Conservation (phyloP, 345 rosid genomes). For the Camelina laxa region DNA sequence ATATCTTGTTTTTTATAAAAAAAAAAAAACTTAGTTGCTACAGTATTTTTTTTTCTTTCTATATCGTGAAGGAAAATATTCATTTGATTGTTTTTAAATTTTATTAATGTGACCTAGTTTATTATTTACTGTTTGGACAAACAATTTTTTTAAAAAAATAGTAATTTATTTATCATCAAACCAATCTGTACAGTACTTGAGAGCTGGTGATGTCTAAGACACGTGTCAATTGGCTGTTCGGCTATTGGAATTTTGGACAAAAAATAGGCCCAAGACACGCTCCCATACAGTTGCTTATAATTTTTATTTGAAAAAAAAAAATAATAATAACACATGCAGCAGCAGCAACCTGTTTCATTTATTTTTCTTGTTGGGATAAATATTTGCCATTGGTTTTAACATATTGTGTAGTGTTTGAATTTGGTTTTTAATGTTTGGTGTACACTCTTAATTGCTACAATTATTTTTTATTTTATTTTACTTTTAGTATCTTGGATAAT, state of each 20-base stretch:
- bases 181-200: constrained; percentile 21
- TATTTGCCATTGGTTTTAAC: too few relatives aligned
- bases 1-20: neutral
- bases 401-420: too few relatives aligned
- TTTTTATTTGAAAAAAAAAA: neutral
- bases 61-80: neutral
- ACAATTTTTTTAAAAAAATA: neutral
- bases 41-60: neutral
- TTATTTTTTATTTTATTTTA: too few relatives aligned
- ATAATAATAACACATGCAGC: too few relatives aligned
- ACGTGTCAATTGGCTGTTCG: constrained; percentile 36
- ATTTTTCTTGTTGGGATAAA: too few relatives aligned
- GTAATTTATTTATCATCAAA: constrained; percentile 14
- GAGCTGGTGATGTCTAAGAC: constrained; percentile 23
- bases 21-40: neutral
- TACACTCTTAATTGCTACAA: too few relatives aligned
- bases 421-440: too few relatives aligned
- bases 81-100: neutral
- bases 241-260: constrained; percentile 32
- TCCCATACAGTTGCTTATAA: constrained; percentile 35
- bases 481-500: too few relatives aligned
- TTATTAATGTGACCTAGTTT: neutral
- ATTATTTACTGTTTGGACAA: neutral
- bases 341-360: too few relatives aligned
- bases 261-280: constrained; percentile 42